phyloP scores from a whole-genome alignment of 306 rosid species.

The barrel medic (Medicago truncatula) region DNA sequence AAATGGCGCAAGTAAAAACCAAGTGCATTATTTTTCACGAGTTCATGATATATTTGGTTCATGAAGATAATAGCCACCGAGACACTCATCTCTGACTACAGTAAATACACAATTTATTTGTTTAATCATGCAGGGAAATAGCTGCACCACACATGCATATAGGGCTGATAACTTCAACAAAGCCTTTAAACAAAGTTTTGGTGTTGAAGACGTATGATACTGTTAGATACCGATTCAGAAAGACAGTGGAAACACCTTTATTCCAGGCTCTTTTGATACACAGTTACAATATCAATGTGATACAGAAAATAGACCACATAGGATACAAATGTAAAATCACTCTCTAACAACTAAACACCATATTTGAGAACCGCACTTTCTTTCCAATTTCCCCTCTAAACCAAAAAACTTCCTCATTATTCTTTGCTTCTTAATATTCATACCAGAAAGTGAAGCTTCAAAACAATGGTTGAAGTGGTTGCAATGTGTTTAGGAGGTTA shows the following conservation, averaged over 20 bases:
- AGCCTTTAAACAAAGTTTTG: not conserved
- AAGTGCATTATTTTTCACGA: constrained; percentile 9
- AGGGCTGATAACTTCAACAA: constrained; percentile 16
- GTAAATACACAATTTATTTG: constrained; percentile 12
- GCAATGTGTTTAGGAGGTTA: constrained; percentile 2
- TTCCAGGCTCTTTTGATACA: constrained; percentile 3
- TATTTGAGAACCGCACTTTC: not conserved
- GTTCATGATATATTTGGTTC: constrained; percentile 30
- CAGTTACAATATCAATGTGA: constrained; percentile 7
- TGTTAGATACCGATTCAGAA: not conserved
- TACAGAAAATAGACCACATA: constrained; percentile 15
- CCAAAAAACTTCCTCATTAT: not conserved
- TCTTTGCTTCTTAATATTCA: constrained; percentile 1
- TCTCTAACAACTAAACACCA: not conserved
- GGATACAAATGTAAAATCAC: constrained; percentile 5
- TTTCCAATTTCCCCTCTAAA: not conserved
- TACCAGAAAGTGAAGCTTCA: not conserved
- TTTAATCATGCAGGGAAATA: constrained; percentile 32
- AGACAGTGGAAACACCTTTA: constrained; percentile 9
- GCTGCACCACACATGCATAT: not conserved
- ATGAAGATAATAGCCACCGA: constrained; percentile 21
- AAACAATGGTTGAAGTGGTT: constrained; percentile 3
- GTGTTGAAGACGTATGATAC: not conserved
- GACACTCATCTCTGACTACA: constrained; percentile 30
- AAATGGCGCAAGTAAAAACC: constrained; percentile 4